Base-by-base conservation (phyloP, 352 stramenopile species). In the Phytophthora tentaculata region DNA sequence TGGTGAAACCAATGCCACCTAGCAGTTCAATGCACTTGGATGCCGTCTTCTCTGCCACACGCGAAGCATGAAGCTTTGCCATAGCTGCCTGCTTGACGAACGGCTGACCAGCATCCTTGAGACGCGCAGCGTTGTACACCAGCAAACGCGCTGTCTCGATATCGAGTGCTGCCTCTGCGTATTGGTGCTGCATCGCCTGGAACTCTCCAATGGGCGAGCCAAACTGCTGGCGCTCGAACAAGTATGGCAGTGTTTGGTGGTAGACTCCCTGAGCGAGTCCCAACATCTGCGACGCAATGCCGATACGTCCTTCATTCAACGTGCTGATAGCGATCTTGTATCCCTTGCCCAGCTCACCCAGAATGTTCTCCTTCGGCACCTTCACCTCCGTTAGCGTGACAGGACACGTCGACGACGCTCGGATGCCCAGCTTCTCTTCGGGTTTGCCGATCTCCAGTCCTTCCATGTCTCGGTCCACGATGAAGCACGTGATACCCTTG, bases 311-410 rank as follows among this genome's bases (percentile, higher is more conserved):
- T 76, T 94, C 84, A 67, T 99, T 99, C 55, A 99, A 70, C 64
- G 98, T 99, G 55, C 96, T 94, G 55, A 99, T 99, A 12, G 96
- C 97, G 70, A 99, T 99, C 75, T 98, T 98, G 84, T 99, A 98
- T 17, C 92, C 92, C 62, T 97, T 95, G 55, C 93, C 92, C 20
- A 96, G 77, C 57, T 99, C 90, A 24, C 97, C 97, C 32, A 99
- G 73, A 19, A 99, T 85, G 76, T 98, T 93, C 52, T 90, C 80
- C 53, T 88, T 84, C 39, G 92, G 86, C n/a, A 99, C 95, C 70
- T 97, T 92, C 17, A 98, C 96, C 75, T 98, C 83, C 22, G 96
- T 96, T 49, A 99, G 87, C 20, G 82, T 91, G n/a, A 99, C 84
- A 2, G 96, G 79, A 73, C 96, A 99, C 0, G 97, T 99, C 17